phyloP scores from a whole-genome alignment of 2,329 filamentous ascomycete genomes.

The Cladosporium phlei region DNA sequence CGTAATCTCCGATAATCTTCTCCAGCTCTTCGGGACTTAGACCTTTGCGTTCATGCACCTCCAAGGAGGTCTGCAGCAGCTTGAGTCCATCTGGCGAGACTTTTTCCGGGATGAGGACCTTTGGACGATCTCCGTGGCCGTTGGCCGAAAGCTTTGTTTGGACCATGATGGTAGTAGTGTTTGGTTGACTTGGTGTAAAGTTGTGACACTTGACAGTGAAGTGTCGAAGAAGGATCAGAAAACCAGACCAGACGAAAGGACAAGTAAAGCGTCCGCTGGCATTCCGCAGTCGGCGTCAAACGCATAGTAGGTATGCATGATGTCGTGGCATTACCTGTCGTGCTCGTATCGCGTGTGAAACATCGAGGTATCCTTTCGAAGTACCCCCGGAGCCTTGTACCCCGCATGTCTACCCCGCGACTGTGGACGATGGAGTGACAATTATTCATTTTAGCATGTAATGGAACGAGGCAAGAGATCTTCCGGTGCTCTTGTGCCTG shows the following conservation, averaged over 20 bases:
- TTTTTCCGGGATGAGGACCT: slow-evolving; percentile 72
- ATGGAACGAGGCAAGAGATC: neutral
- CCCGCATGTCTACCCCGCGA: slow-evolving; percentile 11
- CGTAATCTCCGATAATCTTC: slow-evolving; percentile 64
- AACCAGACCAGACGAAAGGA: neutral
- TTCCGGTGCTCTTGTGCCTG: slow-evolving; percentile 7
- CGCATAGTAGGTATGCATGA: slow-evolving; percentile 4
- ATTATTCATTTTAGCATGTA: too few relatives aligned
- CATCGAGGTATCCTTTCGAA: neutral
- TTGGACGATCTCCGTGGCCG: slow-evolving; percentile 27
- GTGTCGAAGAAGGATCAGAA: neutral
- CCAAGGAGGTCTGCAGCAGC: slow-evolving; percentile 60
- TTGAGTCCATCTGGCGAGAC: slow-evolving; percentile 73
- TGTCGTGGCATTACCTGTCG: slow-evolving; percentile 4
- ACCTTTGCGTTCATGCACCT: slow-evolving; percentile 64
- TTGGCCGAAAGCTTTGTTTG: slow-evolving; percentile 3
- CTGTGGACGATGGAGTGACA: neutral
- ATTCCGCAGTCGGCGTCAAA: slow-evolving; percentile 3
- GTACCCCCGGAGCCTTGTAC: slow-evolving; percentile 4
- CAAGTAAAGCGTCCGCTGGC: slow-evolving; percentile 7
- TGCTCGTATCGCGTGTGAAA: slow-evolving; percentile 3
- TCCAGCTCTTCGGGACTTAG: slow-evolving; percentile 61
- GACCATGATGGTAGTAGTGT: slow-evolving; percentile 1
- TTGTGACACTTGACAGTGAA: too few relatives aligned
- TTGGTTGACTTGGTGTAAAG: neutral